phyloP scores from a whole-genome alignment of 2,329 filamentous ascomycete species.

The Ceratocystiopsis minuta region DNA sequence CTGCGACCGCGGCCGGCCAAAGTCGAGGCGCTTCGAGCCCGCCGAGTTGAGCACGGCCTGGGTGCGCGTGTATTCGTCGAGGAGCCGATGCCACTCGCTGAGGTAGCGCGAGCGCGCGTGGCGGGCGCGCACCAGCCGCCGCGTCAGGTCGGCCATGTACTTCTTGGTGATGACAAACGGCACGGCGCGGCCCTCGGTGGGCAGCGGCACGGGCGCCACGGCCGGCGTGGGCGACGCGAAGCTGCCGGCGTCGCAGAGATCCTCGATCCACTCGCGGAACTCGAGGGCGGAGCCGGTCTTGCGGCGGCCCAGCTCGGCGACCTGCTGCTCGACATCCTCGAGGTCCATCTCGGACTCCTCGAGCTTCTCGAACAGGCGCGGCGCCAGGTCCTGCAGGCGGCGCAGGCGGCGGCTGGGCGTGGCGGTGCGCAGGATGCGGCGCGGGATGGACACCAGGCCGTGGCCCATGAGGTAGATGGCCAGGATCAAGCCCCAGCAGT shows the following conservation, averaged over 20 bases:
- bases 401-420: conserved; percentile 58
- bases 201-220: background rate
- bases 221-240: conserved; percentile 35
- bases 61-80: conserved; percentile 54
- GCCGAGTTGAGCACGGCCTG: conserved; percentile 74
- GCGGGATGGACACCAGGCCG: conserved; percentile 78
- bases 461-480: conserved; percentile 98
- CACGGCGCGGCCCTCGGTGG: conserved; percentile 26
- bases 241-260: conserved; percentile 61
- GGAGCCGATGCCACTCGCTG: conserved; percentile 68
- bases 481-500: conserved; percentile 79
- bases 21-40: conserved; percentile 63
- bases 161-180: conserved; percentile 82
- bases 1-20: conserved; percentile 25
- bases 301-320: conserved; percentile 58
- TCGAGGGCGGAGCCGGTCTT: conserved; percentile 61
- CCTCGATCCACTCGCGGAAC: conserved; percentile 91
- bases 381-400: conserved; percentile 60
- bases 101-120: conserved; percentile 71
- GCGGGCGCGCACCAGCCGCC: conserved; percentile 61
- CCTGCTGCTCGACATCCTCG: conserved; percentile 65
- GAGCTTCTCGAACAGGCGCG: conserved; percentile 69
- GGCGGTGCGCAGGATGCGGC: conserved; percentile 61
- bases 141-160: conserved; percentile 77
- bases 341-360: conserved; percentile 66